These are phyloP conservation scores for Gaertneriomyces semiglobifer DNA, from an alignment of 192 early-diverging fungal species.

Conservation along the genomic window DNA sequence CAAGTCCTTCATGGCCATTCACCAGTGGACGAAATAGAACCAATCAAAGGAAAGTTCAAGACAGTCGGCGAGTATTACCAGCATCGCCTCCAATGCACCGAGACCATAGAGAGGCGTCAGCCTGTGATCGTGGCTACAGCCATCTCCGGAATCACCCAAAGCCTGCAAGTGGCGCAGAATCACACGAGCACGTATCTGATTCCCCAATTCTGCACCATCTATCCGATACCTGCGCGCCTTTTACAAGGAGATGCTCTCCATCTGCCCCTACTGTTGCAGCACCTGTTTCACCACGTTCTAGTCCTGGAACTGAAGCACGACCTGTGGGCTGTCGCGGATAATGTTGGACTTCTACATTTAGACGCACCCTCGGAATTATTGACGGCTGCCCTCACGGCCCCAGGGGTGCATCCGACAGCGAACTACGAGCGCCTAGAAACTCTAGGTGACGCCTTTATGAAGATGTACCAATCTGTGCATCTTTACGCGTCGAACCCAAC, in stretches of 20 bases:
- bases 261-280: constrained; percentile 37
- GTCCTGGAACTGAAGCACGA: constrained; percentile 31
- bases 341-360: constrained; percentile 4
- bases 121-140: constrained; percentile 34
- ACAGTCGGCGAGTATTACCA: constrained; percentile 36
- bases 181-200: constrained; percentile 20
- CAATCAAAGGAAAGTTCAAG: constrained; percentile 13
- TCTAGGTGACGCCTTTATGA: constrained; percentile 86
- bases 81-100: constrained; percentile 22
- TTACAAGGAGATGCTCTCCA: constrained; percentile 18
- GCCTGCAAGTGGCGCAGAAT: neutral
- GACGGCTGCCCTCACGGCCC: constrained; percentile 68
- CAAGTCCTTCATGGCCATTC: constrained; percentile 22
- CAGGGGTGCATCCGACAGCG: constrained; percentile 57
- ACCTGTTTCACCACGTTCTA: constrained; percentile 33
- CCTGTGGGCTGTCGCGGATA: neutral
- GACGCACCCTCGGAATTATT: constrained; percentile 9
- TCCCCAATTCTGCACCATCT: constrained; percentile 41
- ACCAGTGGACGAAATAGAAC: constrained; percentile 9
- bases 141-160: constrained; percentile 36
- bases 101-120: constrained; percentile 29
- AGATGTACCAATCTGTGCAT: constrained; percentile 67
- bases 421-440: constrained; percentile 90
- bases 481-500: constrained; percentile 72
- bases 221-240: constrained; percentile 29